Evolutionary conservation across 495 filamentous ascomycete species (phyloP).

Genomic region (Aspergillus asperescens): DNA sequence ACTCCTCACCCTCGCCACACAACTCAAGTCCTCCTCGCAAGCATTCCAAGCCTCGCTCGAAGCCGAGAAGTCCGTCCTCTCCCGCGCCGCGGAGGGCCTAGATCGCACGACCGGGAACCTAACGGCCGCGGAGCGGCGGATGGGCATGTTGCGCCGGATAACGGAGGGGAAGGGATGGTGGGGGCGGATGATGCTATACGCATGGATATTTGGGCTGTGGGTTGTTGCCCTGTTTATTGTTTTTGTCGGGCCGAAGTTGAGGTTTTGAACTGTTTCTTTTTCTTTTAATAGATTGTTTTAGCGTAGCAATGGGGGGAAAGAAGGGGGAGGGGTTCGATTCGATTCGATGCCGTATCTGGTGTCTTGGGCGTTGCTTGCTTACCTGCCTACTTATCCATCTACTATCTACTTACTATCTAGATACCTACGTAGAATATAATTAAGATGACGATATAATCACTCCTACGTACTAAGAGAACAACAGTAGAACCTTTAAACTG

Average conservation of each 20-base stretch:
- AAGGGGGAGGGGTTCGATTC: no score
- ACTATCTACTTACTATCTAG: conserved; percentile 5
- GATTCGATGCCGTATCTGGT: background rate
- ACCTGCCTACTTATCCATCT: background rate
- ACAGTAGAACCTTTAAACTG: no score
- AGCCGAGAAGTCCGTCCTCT: conserved; percentile 64
- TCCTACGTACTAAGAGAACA: no score
- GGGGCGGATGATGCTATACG: conserved; percentile 80
- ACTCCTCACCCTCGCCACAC: conserved; percentile 68
- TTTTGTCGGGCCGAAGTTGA: conserved; percentile 74
- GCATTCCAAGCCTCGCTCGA: conserved; percentile 66
- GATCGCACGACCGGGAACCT: conserved; percentile 70
- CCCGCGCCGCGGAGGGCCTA: conserved; percentile 63
- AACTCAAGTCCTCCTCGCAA: conserved; percentile 69
- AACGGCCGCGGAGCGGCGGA: conserved; percentile 64
- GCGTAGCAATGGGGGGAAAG: conserved; percentile 1
- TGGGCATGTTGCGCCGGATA: conserved; percentile 68
- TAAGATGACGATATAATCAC: conserved; percentile 41
- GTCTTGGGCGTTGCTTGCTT: background rate
- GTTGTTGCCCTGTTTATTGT: conserved; percentile 68
- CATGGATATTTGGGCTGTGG: conserved; percentile 74
- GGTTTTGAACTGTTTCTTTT: conserved; percentile 54
- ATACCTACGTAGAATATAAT: conserved; percentile 29
- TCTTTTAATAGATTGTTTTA: background rate
- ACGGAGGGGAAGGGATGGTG: conserved; percentile 84